These are phyloP conservation scores for Volvariella volvacea DNA, from an alignment of 1,284 basidiomycete genomes.

Conservation along the genomic window DNA sequence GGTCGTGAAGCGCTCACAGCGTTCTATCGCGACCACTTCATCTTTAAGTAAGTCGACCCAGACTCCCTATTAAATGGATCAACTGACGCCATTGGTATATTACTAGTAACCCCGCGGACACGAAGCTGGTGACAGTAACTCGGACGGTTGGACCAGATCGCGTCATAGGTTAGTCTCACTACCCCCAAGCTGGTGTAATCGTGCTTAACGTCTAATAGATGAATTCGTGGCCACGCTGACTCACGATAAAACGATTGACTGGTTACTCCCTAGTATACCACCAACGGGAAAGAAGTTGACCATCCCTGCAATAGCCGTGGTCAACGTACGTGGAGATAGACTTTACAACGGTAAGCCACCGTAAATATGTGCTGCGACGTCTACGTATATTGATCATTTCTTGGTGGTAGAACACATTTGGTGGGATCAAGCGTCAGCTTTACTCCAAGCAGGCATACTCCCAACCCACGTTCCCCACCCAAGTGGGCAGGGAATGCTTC, in stretches of 20 bases:
- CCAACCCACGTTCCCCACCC: constrained; percentile 28
- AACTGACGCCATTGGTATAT: neutral
- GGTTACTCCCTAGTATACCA: constrained; percentile 44
- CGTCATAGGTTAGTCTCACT: constrained; percentile 28
- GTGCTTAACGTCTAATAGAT: constrained; percentile 19
- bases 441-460: constrained; percentile 34
- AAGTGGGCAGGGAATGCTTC: constrained; percentile 18
- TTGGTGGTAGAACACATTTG: constrained; percentile 36
- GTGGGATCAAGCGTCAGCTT: constrained; percentile 41
- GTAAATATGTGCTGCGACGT: neutral
- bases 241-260: constrained; percentile 38
- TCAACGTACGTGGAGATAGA: constrained; percentile 50
- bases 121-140: constrained; percentile 34
- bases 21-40: constrained; percentile 49
- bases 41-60: constrained; percentile 37
- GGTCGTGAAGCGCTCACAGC: constrained; percentile 40
- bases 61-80: neutral
- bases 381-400: neutral
- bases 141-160: constrained; percentile 47
- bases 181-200: neutral
- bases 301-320: constrained; percentile 49
- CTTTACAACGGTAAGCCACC: constrained; percentile 32
- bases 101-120: constrained; percentile 38
- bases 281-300: constrained; percentile 39
- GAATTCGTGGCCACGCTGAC: constrained; percentile 43